Conservation (phyloP, 2,329 filamentous ascomycete species). For the Rhexocercosporidium sp. region DNA sequence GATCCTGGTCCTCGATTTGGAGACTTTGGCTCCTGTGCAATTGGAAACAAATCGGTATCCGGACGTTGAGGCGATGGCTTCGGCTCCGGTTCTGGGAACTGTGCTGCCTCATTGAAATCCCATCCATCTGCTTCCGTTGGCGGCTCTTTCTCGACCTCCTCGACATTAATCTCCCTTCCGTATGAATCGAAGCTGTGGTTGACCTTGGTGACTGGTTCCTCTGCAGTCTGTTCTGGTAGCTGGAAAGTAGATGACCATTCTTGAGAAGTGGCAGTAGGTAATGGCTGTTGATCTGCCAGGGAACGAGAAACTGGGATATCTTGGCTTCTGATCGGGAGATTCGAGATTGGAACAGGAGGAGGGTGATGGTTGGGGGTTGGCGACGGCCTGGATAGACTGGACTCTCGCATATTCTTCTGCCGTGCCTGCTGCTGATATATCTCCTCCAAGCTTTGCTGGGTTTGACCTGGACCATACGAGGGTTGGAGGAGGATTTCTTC, state of each 20-base stretch:
- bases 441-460: slow-evolving; percentile 45
- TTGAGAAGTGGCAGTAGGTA: slow-evolving; percentile 47
- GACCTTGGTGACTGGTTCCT: slow-evolving; percentile 62
- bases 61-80: slow-evolving; percentile 67
- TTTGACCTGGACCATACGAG: slow-evolving; percentile 50
- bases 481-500: slow-evolving; percentile 62
- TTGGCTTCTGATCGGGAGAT: slow-evolving; percentile 43
- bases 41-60: slow-evolving; percentile 88
- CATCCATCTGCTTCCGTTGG: slow-evolving; percentile 74
- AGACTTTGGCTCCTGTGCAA: slow-evolving; percentile 81
- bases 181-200: slow-evolving; percentile 64
- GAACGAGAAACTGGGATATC: slow-evolving; percentile 59
- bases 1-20: slow-evolving; percentile 71
- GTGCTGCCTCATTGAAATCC: slow-evolving; percentile 86
- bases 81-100: slow-evolving; percentile 59
- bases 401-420: slow-evolving; percentile 64
- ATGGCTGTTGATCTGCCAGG: slow-evolving; percentile 53
- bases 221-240: slow-evolving; percentile 42
- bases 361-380: slow-evolving; percentile 65
- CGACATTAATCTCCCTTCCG: slow-evolving; percentile 53
- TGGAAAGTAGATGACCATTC: slow-evolving; percentile 44
- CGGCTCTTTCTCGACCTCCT: slow-evolving; percentile 53
- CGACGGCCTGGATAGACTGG: slow-evolving; percentile 55
- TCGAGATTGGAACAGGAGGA: slow-evolving; percentile 53
- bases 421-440: slow-evolving; percentile 45